Evolutionary conservation across 805 yeast species (phyloP).

Genomic region (Yarrowia alimentaria): DNA sequence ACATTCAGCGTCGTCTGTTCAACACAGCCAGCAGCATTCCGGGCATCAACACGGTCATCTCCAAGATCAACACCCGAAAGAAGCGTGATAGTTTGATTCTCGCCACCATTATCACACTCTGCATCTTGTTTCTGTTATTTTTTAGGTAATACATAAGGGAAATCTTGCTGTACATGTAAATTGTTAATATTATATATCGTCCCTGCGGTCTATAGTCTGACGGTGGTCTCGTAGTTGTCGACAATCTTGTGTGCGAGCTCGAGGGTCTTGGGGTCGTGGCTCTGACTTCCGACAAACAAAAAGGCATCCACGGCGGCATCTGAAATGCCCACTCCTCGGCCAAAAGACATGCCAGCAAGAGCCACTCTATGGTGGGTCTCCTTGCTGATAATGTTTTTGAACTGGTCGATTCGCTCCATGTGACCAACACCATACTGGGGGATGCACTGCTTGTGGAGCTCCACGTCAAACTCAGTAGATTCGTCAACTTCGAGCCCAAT

Average conservation of each 20-base stretch:
- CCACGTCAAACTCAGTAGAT: slow-evolving; percentile 40
- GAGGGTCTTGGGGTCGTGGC: slow-evolving; percentile 38
- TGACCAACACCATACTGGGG: slow-evolving; percentile 82
- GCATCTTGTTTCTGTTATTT: slow-evolving; percentile 68
- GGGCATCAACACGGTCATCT: slow-evolving; percentile 71
- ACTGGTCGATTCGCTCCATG: slow-evolving; percentile 43
- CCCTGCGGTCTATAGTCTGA: slow-evolving; percentile 32
- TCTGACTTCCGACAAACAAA: slow-evolving; percentile 50
- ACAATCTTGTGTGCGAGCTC: slow-evolving; percentile 37
- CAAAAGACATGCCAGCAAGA: slow-evolving; percentile 77
- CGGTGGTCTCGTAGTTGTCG: slow-evolving; percentile 34
- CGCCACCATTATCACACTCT: slow-evolving; percentile 66
- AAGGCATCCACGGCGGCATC: slow-evolving; percentile 72
- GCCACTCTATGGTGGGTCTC: slow-evolving; percentile 47
- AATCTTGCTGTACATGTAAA: too few species aligned
- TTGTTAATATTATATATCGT: not conserved
- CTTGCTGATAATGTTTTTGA: slow-evolving; percentile 40
- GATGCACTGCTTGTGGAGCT: slow-evolving; percentile 56
- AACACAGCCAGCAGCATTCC: slow-evolving; percentile 70
- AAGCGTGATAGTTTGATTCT: slow-evolving; percentile 84
- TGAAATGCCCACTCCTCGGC: slow-evolving; percentile 84
- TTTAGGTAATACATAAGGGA: too few species aligned
- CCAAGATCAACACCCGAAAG: slow-evolving; percentile 82
- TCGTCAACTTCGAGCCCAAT: slow-evolving; percentile 41
- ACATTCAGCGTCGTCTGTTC: slow-evolving; percentile 62